Evolutionary conservation across 306 rosid genomes (phyloP).

Genomic region (Mimosa pudica): DNA sequence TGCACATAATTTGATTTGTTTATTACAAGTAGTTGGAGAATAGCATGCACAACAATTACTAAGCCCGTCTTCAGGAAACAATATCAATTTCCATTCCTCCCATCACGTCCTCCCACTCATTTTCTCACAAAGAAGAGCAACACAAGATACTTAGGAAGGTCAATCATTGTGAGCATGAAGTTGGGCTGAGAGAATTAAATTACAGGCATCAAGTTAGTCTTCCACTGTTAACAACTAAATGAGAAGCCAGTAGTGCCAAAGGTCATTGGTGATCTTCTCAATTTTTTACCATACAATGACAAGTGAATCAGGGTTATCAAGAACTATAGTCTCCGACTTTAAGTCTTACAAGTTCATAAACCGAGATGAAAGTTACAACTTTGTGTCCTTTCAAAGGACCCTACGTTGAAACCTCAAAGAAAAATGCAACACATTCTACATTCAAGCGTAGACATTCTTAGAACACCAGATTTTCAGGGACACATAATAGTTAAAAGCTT

Average conservation of each 20-base stretch:
- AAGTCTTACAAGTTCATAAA: not conserved
- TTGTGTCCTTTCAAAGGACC: not conserved
- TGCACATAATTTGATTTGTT: too few relatives aligned
- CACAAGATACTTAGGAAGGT: not conserved
- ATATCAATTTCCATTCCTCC: too few relatives aligned
- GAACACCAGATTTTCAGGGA: not conserved
- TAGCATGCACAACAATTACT: too few relatives aligned
- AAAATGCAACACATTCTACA: not conserved
- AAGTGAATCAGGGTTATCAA: not conserved
- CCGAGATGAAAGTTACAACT: not conserved
- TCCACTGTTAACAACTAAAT: not conserved
- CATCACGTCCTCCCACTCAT: too few relatives aligned
- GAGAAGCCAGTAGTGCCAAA: not conserved
- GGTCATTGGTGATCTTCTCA: conserved; percentile 1
- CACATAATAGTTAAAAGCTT: not conserved
- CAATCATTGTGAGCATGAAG: not conserved
- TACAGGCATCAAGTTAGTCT: not conserved
- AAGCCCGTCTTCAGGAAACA: too few relatives aligned
- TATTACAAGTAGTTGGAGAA: too few relatives aligned
- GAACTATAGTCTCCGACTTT: not conserved
- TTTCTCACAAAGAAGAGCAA: too few relatives aligned
- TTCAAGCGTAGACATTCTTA: not conserved
- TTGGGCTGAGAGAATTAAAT: not conserved
- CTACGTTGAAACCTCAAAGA: not conserved
- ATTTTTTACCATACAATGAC: not conserved